A percentile compares a stretch with the other conserved stretches of the same genome.
Conservation (phyloP, 257 asterid species). For the Handroanthus guayacan region DNA sequence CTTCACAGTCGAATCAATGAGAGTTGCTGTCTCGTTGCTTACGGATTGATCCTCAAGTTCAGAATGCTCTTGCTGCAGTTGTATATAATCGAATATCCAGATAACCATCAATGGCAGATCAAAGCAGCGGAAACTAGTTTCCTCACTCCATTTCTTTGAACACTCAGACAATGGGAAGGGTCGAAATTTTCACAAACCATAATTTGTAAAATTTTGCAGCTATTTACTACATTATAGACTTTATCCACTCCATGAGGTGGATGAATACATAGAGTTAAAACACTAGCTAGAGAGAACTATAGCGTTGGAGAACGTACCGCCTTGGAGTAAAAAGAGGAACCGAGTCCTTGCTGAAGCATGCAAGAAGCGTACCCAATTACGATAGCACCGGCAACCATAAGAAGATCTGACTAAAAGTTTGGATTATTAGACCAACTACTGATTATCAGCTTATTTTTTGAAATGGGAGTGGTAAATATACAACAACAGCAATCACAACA, state of each 20-base stretch:
- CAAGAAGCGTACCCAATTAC: conserved; percentile 71
- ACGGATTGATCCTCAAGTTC: conserved; percentile 47
- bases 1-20: conserved; percentile 48
- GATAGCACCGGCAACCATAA: conserved; percentile 89
- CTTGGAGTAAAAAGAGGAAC: conserved; percentile 68
- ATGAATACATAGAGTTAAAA: neutral
- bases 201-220: neutral
- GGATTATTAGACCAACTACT: conserved; percentile 22
- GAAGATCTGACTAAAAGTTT: conserved; percentile 70
- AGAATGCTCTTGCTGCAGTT: conserved; percentile 56
- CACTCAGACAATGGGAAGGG: conserved; percentile 1
- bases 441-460: conserved; percentile 20
- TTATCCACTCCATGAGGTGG: neutral
- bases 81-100: conserved; percentile 11
- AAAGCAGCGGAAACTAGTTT: neutral
- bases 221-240: neutral
- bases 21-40: conserved; percentile 56
- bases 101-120: neutral
- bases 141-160: neutral
- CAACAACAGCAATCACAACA: conserved; percentile 1
- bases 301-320: conserved; percentile 47
- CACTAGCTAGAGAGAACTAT: neutral
- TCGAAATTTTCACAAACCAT: conserved; percentile 3
- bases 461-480: conserved; percentile 6
- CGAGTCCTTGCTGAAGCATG: conserved; percentile 89